Evolutionary conservation across 306 rosid genomes (phyloP).

Genomic region (Castanospermum australe): DNA sequence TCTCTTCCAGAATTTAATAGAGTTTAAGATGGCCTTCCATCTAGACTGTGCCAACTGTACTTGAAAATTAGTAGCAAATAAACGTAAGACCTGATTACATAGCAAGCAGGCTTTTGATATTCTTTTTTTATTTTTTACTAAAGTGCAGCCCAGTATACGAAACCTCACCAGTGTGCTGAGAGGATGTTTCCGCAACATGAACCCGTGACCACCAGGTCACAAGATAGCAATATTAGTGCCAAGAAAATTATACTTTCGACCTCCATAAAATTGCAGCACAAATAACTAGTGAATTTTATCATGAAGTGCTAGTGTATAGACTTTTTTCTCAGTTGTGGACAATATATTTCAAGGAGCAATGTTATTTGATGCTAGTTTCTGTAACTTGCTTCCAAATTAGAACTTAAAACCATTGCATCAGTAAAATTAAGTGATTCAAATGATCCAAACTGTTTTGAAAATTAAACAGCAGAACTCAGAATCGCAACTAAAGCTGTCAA

Average conservation of each 20-base stretch:
- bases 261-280: background rate
- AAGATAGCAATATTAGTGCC: too few relatives aligned
- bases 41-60: background rate
- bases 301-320: background rate
- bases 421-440: background rate
- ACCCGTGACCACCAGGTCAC: too few relatives aligned
- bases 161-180: too few relatives aligned
- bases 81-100: background rate
- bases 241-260: too few relatives aligned
- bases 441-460: background rate
- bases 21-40: background rate
- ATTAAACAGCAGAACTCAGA: background rate
- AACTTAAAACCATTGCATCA: background rate
- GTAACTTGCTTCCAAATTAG: background rate
- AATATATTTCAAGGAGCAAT: background rate
- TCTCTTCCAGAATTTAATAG: background rate
- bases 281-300: background rate
- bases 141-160: too few relatives aligned
- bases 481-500: background rate
- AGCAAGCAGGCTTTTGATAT: background rate
- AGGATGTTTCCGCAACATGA: too few relatives aligned
- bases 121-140: background rate
- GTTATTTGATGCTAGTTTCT: background rate
- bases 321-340: background rate
- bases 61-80: conserved; percentile 10